Evolutionary conservation across 352 stramenopile species (phyloP), one percentile per base, ranked within the genome.

Genomic region (Globisporangium iwayamae): DNA sequence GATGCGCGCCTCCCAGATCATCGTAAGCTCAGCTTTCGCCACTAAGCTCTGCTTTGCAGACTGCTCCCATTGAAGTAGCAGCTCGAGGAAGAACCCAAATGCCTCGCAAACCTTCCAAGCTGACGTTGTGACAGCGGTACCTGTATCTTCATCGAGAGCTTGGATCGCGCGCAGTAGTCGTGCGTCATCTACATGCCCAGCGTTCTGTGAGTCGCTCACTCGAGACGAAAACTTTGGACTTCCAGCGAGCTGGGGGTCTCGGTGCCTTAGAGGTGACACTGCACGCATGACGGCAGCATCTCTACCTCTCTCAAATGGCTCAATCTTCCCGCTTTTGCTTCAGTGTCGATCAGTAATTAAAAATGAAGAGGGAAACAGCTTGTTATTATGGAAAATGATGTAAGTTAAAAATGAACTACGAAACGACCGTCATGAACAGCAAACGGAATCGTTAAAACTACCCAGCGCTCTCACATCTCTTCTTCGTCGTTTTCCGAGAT

Each of bases 401-500:
- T 13, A 46, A 36, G 32, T 14, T 13, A n/a, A 46, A 46, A 41
- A 41, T 14, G 11, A 14, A 41, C 36, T 41, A 2, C 14, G 41
- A 47, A 47, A 47, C 18, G 14, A 47, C 5, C 14, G 11, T 46
- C 13, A 16, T 46, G 39, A 20, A 13, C 11, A 39, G 34, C 34
- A 13, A 13, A 39, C 7, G 25, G 25, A 28, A 2, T 28, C 25
- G 25, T 28, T 28, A 28, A 28, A 47, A 14, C n/a, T 4, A 50
- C 10, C 43, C n/a, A 50, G 13, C 9, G 2, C 8, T 16, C 20
- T 16, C 51, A 83, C 22, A 43, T 45, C 66, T 92, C 83, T 68
- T 90, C 83, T 50, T 92, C 83, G 52, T 90, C 83, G 43, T 90
- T 89, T 58, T 90, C 81, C 2, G 74, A 89, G 66, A 92, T 91